These are phyloP conservation scores for Fusarium sarcochroum DNA, from an alignment of 2,329 filamentous ascomycete genomes.

Conservation along the genomic window DNA sequence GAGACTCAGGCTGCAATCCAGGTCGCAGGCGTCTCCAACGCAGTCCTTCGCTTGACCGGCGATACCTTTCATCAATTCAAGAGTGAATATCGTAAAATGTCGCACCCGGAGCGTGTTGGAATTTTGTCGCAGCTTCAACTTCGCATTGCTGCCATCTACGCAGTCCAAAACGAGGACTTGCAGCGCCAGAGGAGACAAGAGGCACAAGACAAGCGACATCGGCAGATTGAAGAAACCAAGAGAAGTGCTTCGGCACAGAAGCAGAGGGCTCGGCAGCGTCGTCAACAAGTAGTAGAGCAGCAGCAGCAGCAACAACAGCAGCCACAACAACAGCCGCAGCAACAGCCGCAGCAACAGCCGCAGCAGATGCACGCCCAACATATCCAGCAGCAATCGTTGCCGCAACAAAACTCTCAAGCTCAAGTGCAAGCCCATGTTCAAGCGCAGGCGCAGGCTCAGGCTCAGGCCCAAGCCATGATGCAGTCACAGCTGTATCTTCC, in stretches of 20 bases:
- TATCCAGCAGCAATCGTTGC: conserved; percentile 46
- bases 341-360: conserved; percentile 40
- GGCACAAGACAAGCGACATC: conserved; percentile 56
- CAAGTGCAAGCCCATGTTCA: conserved; percentile 48
- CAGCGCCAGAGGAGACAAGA: conserved; percentile 58
- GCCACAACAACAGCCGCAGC: conserved; percentile 40
- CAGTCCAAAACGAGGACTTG: conserved; percentile 60
- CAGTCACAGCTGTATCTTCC: conserved; percentile 50
- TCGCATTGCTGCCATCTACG: conserved; percentile 60
- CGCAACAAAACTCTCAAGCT: conserved; percentile 43
- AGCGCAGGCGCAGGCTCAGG: conserved; percentile 42
- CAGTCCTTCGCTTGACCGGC: conserved; percentile 57
- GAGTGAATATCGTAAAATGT: conserved; percentile 60
- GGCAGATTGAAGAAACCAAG: conserved; percentile 55
- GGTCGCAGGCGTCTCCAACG: conserved; percentile 57
- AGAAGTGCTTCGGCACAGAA: conserved; percentile 46
- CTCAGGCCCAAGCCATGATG: conserved; percentile 47
- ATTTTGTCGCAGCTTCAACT: conserved; percentile 59
- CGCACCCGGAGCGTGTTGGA: conserved; percentile 56
- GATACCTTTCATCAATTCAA: conserved; percentile 62
- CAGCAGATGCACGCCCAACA: conserved; percentile 42
- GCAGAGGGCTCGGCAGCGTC: conserved; percentile 45
- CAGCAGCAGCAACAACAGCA: conserved; percentile 48
- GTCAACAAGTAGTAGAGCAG: conserved; percentile 44
- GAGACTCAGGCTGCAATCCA: conserved; percentile 56